These are phyloP conservation scores for Cladophialophora bantiana DNA, from an alignment of 2,329 filamentous ascomycete species.

Conservation along the genomic window DNA sequence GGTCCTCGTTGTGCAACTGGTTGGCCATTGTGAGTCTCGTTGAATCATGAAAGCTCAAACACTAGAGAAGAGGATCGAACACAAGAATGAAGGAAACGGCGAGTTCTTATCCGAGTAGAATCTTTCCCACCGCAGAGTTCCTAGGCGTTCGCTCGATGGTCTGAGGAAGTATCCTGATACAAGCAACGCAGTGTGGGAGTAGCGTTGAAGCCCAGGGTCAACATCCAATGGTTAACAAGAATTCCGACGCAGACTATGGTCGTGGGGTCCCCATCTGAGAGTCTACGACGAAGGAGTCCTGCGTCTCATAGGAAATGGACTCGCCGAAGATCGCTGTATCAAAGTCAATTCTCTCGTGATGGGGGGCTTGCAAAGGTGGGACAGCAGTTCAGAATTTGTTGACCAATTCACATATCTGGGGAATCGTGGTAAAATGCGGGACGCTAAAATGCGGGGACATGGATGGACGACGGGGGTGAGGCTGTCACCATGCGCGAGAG, in stretches of 20 bases:
- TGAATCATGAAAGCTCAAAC: not conserved
- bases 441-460: slow-evolving; percentile 25
- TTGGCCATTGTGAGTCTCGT: not conserved
- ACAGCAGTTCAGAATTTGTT: not conserved
- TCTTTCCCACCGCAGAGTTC: not conserved
- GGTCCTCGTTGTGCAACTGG: slow-evolving; percentile 4
- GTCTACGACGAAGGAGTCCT: not conserved
- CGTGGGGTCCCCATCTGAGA: not conserved
- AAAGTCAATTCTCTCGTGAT: not conserved
- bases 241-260: not conserved
- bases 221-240: too few relatives aligned
- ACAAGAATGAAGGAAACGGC: not conserved
- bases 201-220: not conserved
- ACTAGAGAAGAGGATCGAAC: not conserved
- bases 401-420: not conserved
- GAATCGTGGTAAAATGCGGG: slow-evolving; percentile 1
- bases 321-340: not conserved
- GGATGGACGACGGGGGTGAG: not conserved
- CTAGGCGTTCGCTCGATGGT: not conserved
- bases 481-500: not conserved
- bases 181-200: not conserved
- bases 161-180: not conserved
- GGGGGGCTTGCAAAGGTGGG: slow-evolving; percentile 1
- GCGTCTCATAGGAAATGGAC: not conserved
- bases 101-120: not conserved